A percentile compares a stretch with the other conserved stretches of the same genome.
Evolutionary conservation across 306 rosid species (phyloP).

Genomic region (Vigna radiata): DNA sequence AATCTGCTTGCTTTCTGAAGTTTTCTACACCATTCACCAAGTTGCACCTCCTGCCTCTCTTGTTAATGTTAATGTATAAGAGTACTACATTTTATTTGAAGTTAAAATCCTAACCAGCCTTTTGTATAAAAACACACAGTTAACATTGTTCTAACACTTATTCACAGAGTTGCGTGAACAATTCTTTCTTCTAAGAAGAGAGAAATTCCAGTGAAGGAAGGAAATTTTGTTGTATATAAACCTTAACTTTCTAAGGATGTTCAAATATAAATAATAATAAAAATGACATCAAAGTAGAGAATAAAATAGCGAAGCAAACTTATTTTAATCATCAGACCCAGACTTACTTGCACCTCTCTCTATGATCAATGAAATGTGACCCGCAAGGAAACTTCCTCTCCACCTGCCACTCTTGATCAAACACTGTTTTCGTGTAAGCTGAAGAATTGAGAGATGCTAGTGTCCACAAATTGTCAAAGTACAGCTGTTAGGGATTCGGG

Average conservation of each 20-base stretch:
- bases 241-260: neutral
- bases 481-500: too few relatives aligned
- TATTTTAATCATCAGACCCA: constrained; percentile 17
- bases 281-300: constrained; percentile 34
- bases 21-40: neutral
- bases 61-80: constrained; percentile 9
- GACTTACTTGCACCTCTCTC: constrained; percentile 77
- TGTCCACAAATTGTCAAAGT: constrained; percentile 82
- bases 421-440: constrained; percentile 62
- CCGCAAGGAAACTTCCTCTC: constrained; percentile 91
- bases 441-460: constrained; percentile 70
- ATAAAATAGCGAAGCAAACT: constrained; percentile 35
- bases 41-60: neutral
- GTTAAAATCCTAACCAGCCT: constrained; percentile 9
- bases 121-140: neutral
- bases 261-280: neutral
- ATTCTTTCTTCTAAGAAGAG: neutral
- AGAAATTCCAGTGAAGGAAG: constrained; percentile 14
- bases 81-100: neutral
- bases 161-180: neutral
- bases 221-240: constrained; percentile 16
- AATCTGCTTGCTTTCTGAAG: constrained; percentile 17
- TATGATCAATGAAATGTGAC: constrained; percentile 74
- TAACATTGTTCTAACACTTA: constrained; percentile 6
- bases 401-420: constrained; percentile 86